A percentile compares a stretch with the other conserved stretches of the same genome.
phyloP scores from a whole-genome alignment of 257 asterid genomes.

The Solanum habrochaites region DNA sequence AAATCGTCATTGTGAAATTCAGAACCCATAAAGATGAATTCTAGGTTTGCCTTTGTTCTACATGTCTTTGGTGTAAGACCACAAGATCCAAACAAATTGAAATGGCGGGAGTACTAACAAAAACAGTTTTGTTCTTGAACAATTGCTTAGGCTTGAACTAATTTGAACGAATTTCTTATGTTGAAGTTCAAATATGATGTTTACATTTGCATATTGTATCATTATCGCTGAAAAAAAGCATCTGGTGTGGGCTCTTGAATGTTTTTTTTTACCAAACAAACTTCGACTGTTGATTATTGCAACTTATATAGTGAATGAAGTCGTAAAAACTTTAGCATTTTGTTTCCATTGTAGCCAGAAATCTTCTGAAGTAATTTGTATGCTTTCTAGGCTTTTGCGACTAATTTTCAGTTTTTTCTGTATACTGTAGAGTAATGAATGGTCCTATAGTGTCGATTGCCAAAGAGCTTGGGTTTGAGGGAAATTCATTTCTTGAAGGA shows the following conservation, averaged over 20 bases:
- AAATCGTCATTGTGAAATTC: background rate
- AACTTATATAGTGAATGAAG: background rate
- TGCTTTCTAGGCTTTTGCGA: background rate
- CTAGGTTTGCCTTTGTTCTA: background rate
- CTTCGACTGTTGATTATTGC: background rate
- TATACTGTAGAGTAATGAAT: slow-evolving; percentile 66
- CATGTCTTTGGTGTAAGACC: background rate
- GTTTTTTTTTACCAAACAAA: background rate
- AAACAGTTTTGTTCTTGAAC: background rate
- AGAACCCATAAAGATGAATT: background rate
- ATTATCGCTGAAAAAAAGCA: background rate
- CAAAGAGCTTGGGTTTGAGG: slow-evolving; percentile 79
- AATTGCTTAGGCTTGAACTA: background rate
- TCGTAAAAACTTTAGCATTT: background rate
- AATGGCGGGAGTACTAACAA: background rate
- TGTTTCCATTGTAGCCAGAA: background rate
- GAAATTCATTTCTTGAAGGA: slow-evolving; percentile 70
- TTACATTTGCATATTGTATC: background rate
- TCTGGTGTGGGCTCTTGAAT: background rate
- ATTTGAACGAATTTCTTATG: background rate
- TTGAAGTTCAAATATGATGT: background rate
- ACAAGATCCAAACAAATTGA: background rate
- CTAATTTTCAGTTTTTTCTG: background rate
- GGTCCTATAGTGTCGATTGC: slow-evolving; percentile 81
- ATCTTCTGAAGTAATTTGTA: background rate